Evolutionary conservation across 1,139 yeast genomes (phyloP).

Genomic region (Pichia sp.): DNA sequence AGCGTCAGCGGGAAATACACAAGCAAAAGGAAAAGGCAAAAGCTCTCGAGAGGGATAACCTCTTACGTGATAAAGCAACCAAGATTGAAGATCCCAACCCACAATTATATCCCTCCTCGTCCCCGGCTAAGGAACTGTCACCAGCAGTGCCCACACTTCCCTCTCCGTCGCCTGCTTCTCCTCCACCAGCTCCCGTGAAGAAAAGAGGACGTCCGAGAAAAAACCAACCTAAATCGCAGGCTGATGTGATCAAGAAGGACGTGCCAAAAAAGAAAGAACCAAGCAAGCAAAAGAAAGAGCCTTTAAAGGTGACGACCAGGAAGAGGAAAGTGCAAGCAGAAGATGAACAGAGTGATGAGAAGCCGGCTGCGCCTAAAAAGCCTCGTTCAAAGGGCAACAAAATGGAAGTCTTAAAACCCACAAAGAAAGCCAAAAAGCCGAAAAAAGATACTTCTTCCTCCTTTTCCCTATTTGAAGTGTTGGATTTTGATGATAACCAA

Average conservation of each 20-base stretch:
- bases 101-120: slow-evolving; percentile 2
- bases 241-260: neutral
- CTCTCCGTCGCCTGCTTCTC: neutral
- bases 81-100: neutral
- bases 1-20: neutral
- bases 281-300: neutral
- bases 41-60: neutral
- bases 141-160: neutral
- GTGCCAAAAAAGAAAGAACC: neutral
- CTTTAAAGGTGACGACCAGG: neutral
- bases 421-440: neutral
- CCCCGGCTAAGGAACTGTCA: slow-evolving; percentile 2
- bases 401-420: neutral
- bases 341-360: too few species aligned
- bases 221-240: neutral
- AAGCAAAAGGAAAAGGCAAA: neutral
- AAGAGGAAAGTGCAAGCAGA: neutral
- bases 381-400: neutral
- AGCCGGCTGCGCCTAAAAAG: neutral
- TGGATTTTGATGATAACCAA: slow-evolving; percentile 8
- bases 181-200: neutral
- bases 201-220: slow-evolving; percentile 8
- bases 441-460: neutral
- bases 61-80: neutral
- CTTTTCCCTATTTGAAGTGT: slow-evolving; percentile 13